Base-by-base conservation (phyloP, 768 basidiomycete species). In the Amyloporia xantha region DNA sequence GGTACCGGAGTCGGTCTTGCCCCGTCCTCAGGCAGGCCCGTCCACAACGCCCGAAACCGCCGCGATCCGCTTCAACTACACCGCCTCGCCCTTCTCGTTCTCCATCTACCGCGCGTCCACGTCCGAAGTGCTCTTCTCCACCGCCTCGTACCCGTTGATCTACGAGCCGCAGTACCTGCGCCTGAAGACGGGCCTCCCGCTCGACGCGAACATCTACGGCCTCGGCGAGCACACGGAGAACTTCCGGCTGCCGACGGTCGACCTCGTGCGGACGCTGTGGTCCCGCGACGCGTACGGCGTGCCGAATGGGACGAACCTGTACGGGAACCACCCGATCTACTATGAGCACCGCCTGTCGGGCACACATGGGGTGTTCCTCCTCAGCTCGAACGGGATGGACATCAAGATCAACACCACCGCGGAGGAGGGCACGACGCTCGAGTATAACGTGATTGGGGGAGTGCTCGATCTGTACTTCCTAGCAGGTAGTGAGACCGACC, bases 391-490 rank as follows among this genome's bases (percentile, higher is more conserved):
- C 54, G 86, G 86, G 0, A 86, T 88, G 82, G 86, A 89, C 53
- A 70, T 89, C 68, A 86, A 86, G 59, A 66, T 86, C 48, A 73
- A 72, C 23, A 67, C 72, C 40, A 65, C 66, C 10, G 54, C 59
- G 24, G 62, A 54, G 4, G 65, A 59, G 17, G 52, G 50, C 9
- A 69, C 71, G 6, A 63, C 76, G 2, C 63, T 86, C 50, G 83
- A 90, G 66, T 91, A 89, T 62, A 82, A 86, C 52, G 75, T 78
- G 26, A 83, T 91, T 55, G 88, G 87, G 3, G 86, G 86, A 7
- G 74, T 87, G 1, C 62, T 89, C 26, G 86, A 89, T 61, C 81
- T 89, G 54, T 85, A 87, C 70, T 87, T 91, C 67, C 67, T 89
- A 44, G 77, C 82, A 25, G 86, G 86, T 5, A 82, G 79, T 58